Base-by-base conservation (phyloP, 148 eudicot genomes). In the Selenicereus undatus region DNA sequence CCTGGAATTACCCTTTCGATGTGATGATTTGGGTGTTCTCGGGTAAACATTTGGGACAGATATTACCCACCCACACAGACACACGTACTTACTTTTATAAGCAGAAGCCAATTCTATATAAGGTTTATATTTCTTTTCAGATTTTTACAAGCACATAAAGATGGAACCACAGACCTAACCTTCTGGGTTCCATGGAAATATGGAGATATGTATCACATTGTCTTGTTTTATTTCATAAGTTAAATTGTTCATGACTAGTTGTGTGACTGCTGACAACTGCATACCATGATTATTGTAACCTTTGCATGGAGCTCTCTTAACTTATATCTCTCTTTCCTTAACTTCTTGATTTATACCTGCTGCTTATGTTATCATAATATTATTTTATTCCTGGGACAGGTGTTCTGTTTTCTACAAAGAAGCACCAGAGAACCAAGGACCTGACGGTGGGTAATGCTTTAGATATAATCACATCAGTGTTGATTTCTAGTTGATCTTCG, bases 381-480 rank as follows among this genome's bases (percentile, higher is more conserved):
- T 18, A 12, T 26, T 60, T 42, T 39, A 27, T 27, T 78, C 22
- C 71, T 84, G 68, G 50, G 75, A 51, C 90, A 97, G 99, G 99
- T 81, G 92, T 91, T 82, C 89, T 92, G 58, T 97, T 97, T 86
- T 88, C 97, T 73, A 87, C 98, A 24, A 97, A 91, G 84, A 91
- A 91, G 84, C 99, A 97, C 87, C 96, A 91, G 50, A 92, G 98
- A 89, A 97, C 98, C 75, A 94, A 94, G 87, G 97, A 94, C 87
- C 85, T 94, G 64, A 84, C 93, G 88, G 99, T 97, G 76, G 43
- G 93, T 87, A 71, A 17, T 51, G 12, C 10, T 36, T 52, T 66
- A 32, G 17, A 52, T 39, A 32, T 21, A 60, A 12, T 36, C 29
- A 60, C 35, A 32, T 24, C 4, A 50, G 14, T 4, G 30, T 73